Base-by-base conservation (phyloP, 495 filamentous ascomycete species). In the Annulohypoxylon stygium region DNA sequence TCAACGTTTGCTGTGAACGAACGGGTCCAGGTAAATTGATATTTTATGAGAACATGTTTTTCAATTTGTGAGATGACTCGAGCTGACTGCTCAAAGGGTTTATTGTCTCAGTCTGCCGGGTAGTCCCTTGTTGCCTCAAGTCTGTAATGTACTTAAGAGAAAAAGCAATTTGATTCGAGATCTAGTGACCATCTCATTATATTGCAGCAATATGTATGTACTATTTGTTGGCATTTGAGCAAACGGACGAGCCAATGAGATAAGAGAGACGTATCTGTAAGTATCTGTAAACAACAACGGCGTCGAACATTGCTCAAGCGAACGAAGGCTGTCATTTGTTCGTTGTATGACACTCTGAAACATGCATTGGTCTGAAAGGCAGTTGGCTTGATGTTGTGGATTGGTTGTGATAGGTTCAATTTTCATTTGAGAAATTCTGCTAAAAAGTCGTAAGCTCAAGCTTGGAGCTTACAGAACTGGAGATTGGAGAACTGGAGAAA, bases 101-200 rank as follows among this genome's bases (percentile, higher is more conserved):
- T 64, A 64, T 70, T 70, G 67, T 65, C 58, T 58, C 54, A 65
- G 25, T 7, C 16, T 57, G 26, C 63, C 33, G n/a, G 69, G 61
- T 67, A 63, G 50, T 58, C 23, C 57, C 41, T 57, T 23, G 48
- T 67, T 50, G 45, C 65, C 45, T 55, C 30, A 11, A 25, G 9
- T 53, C 61, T 54, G 45, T 18, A 30, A n/a, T 58, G 34, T 39
- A 39, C 34, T 20, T 39, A 11, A 50, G 16, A 50, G 33, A 55
- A 71, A 71, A 66, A 73, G 64, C 64, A 72, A 72, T 41, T 26
- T 37, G 47, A 61, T 59, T 57, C 25, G 39, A 58, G 37, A 67
- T 67, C 30, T 14, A 16, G 61, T 61, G 61, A 61, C 33, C 30
- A 30, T 30, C 5, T 20, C 50, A 54, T n/a, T 11, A 59, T 11